Conservation (phyloP, 768 basidiomycete species). For the Suillus alpinus region DNA sequence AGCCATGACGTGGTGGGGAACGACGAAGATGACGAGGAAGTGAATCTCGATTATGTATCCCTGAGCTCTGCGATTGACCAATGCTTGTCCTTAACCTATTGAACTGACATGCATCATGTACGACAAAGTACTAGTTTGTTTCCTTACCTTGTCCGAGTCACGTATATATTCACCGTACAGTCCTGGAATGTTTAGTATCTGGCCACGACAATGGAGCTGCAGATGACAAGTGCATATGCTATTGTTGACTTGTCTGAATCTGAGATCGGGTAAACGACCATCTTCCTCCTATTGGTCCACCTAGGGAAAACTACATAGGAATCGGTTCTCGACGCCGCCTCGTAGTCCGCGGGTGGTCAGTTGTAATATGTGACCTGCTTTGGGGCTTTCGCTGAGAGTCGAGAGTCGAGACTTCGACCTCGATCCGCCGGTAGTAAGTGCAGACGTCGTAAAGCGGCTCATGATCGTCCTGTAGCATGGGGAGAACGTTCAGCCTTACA, state of each 20-base stretch:
- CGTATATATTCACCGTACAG: background rate
- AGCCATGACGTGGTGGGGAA: slow-evolving; percentile 32
- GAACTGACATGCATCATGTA: background rate
- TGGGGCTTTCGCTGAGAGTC: background rate
- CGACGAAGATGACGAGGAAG: slow-evolving; percentile 13
- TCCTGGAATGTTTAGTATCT: background rate
- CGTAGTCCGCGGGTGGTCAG: background rate
- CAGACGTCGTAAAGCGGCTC: background rate
- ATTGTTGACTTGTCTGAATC: too few species aligned
- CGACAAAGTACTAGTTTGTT: background rate
- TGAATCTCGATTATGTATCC: background rate
- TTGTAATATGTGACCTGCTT: background rate
- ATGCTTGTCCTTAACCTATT: background rate
- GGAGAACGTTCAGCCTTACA: background rate
- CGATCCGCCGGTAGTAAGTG: background rate
- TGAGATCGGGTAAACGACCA: background rate
- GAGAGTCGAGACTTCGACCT: background rate
- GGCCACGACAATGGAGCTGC: background rate
- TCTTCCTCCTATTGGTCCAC: background rate
- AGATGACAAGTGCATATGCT: background rate
- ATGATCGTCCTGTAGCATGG: background rate
- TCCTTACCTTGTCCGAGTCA: background rate
- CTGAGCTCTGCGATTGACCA: background rate
- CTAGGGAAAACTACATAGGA: background rate
- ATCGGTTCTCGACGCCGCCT: background rate